A percentile compares a stretch with the other conserved stretches of the same genome.
phyloP scores from a whole-genome alignment of 2,329 filamentous ascomycete species.

The Intubia oerlemansii region DNA sequence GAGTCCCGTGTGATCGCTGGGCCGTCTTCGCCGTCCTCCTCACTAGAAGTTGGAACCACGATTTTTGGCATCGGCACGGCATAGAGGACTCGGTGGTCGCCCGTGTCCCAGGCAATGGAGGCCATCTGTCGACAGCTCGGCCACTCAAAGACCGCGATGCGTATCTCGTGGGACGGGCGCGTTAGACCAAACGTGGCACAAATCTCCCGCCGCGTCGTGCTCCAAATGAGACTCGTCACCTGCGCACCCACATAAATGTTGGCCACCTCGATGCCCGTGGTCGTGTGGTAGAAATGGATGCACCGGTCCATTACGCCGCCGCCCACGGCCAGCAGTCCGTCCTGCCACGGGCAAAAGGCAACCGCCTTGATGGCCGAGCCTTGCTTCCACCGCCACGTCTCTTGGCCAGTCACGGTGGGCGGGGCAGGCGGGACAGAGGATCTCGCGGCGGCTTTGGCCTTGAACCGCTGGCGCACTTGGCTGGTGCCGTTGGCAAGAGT shows the following conservation, averaged over 20 bases:
- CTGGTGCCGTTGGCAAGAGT: no score
- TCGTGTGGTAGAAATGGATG: constrained; percentile 87
- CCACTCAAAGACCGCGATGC: constrained; percentile 89
- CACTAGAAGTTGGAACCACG: background rate
- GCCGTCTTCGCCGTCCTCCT: background rate
- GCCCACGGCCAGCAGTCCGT: constrained; percentile 69
- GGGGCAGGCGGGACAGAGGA: no score
- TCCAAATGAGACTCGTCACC: constrained; percentile 86
- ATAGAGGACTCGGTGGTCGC: constrained; percentile 21
- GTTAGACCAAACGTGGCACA: constrained; percentile 86
- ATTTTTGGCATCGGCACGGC: background rate
- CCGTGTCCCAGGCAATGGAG: constrained; percentile 66
- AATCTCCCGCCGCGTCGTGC: constrained; percentile 65
- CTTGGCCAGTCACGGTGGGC: constrained; percentile 27
- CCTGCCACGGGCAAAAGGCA: constrained; percentile 88
- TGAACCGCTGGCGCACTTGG: constrained; percentile 3
- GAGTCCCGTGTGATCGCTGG: background rate
- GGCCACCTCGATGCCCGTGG: constrained; percentile 62
- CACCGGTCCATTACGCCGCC: constrained; percentile 87
- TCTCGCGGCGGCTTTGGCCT: background rate
- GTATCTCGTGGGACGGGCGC: constrained; percentile 69
- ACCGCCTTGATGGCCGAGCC: constrained; percentile 88
- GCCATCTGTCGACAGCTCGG: constrained; percentile 73
- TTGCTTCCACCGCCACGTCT: constrained; percentile 57
- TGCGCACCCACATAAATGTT: constrained; percentile 86